Evolutionary conservation across 768 basidiomycete species (phyloP).

Genomic region (Leccinum broughii): DNA sequence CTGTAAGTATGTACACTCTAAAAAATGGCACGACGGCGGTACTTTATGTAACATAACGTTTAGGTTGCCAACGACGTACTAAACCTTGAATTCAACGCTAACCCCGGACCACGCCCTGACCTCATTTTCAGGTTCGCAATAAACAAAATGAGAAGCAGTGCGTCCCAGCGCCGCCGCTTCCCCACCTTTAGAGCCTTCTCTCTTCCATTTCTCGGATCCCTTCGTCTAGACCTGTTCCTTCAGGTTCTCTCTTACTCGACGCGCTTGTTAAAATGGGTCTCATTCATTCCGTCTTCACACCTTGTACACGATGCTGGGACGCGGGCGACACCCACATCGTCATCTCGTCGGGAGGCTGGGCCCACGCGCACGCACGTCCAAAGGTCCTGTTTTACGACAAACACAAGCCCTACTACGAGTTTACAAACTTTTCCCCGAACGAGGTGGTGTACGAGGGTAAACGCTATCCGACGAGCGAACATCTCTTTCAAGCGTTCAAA

Average conservation of each 20-base stretch:
- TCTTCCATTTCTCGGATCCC: not conserved
- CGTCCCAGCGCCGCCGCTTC: slow-evolving; percentile 11
- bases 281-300: slow-evolving; percentile 17
- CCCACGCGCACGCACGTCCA: slow-evolving; percentile 25
- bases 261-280: slow-evolving; percentile 17
- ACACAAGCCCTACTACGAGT: slow-evolving; percentile 63
- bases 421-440: slow-evolving; percentile 73
- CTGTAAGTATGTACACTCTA: too few relatives aligned
- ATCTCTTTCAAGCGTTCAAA: slow-evolving; percentile 77
- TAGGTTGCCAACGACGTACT: not conserved
- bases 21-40: not conserved
- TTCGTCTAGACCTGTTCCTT: not conserved
- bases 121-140: slow-evolving; percentile 11
- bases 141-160: slow-evolving; percentile 1
- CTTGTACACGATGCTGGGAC: slow-evolving; percentile 27
- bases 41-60: not conserved
- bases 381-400: slow-evolving; percentile 64
- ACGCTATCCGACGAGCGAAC: slow-evolving; percentile 73
- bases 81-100: not conserved
- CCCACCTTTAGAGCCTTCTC: not conserved
- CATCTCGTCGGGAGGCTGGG: slow-evolving; percentile 28
- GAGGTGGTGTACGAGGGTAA: slow-evolving; percentile 64
- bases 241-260: not conserved
- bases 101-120: slow-evolving; percentile 11
- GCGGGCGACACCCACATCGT: slow-evolving; percentile 31